phyloP scores from a whole-genome alignment of 2,329 filamentous ascomycete genomes.

The Rutstroemia sydowiana region DNA sequence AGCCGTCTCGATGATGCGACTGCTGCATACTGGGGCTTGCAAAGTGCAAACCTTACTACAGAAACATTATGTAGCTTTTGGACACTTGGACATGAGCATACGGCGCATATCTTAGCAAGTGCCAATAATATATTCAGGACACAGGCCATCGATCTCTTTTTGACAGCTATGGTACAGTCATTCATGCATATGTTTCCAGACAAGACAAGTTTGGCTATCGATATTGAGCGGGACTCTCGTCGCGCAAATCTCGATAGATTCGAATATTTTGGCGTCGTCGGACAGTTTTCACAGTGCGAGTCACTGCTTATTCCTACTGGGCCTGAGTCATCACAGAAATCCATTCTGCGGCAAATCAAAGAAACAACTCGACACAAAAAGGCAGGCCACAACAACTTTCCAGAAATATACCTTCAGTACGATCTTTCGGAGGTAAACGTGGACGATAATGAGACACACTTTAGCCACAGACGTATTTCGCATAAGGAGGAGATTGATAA shows the following conservation, averaged over 20 bases:
- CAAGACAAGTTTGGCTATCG: background rate
- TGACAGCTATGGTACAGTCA: background rate
- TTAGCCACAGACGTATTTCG: background rate
- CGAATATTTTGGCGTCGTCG: background rate
- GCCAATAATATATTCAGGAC: background rate
- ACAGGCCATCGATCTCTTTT: background rate
- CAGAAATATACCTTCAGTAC: background rate
- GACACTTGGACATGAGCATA: background rate
- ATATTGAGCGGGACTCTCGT: background rate
- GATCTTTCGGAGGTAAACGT: background rate
- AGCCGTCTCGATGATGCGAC: constrained; percentile 19
- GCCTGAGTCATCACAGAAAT: background rate
- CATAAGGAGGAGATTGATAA: background rate
- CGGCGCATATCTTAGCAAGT: background rate
- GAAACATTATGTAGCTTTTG: background rate
- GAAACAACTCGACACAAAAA: background rate
- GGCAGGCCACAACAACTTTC: background rate
- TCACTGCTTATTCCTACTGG: background rate
- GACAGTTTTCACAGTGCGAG: background rate
- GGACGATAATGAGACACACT: background rate
- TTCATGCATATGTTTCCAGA: background rate
- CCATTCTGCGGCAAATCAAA: background rate
- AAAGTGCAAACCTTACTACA: background rate
- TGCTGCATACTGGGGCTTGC: background rate
- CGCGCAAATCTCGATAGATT: background rate